These are phyloP conservation scores for Pseudomonodictys pantanalensis DNA, from an alignment of 495 filamentous ascomycete genomes.

Conservation along the genomic window DNA sequence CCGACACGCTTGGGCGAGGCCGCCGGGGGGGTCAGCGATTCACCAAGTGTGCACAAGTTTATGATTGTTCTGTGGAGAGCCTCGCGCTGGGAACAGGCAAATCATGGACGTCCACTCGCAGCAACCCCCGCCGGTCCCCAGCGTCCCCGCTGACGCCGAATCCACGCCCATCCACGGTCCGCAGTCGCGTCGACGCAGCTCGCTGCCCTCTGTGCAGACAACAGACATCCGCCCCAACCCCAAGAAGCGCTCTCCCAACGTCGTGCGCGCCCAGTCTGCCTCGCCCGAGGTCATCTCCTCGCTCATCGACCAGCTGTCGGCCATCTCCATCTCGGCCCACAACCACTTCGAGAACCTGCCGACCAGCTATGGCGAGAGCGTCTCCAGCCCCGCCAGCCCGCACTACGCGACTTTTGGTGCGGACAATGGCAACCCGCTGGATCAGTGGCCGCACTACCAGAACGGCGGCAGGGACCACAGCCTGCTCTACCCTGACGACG, in stretches of 20 bases:
- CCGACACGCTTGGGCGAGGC: neutral
- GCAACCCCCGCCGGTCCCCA: conserved; percentile 19
- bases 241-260: conserved; percentile 41
- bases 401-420: conserved; percentile 34
- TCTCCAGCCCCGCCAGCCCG: conserved; percentile 42
- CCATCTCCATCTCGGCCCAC: conserved; percentile 73
- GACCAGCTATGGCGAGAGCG: conserved; percentile 40
- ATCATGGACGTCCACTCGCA: conserved; percentile 28
- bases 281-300: conserved; percentile 93
- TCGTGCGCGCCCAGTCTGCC: conserved; percentile 56
- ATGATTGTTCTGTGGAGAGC: neutral
- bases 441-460: conserved; percentile 59
- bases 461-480: conserved; percentile 42
- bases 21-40: neutral
- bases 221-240: conserved; percentile 23
- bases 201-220: conserved; percentile 16
- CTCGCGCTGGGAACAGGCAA: conserved; percentile 15
- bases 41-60: too few relatives aligned
- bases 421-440: conserved; percentile 61
- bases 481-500: conserved; percentile 65
- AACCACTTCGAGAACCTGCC: conserved; percentile 68
- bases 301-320: conserved; percentile 85
- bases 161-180: conserved; percentile 2
- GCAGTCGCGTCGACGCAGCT: conserved; percentile 23
- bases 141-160: conserved; percentile 15